phyloP scores from a whole-genome alignment of 148 eudicot genomes.

The Vaccinium myrtillus region DNA sequence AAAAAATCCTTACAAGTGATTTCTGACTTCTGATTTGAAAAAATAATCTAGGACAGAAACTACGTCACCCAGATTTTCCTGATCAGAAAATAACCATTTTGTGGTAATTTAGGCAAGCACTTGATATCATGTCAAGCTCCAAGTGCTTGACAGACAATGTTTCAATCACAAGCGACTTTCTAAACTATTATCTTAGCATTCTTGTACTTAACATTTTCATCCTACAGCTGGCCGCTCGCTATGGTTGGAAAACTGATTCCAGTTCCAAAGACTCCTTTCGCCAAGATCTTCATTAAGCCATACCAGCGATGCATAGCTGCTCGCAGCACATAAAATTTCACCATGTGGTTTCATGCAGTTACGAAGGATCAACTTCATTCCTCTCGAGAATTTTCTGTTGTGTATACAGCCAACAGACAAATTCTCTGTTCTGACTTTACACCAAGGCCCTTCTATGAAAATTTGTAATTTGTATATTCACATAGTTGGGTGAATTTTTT shows the following conservation, averaged over 20 bases:
- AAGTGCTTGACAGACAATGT: background rate
- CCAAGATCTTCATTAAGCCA: conserved; percentile 53
- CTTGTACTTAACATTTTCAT: background rate
- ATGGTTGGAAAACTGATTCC: conserved; percentile 70
- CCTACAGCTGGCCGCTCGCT: conserved; percentile 89
- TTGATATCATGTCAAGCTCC: background rate
- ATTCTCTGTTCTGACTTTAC: background rate
- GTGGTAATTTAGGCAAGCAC: background rate
- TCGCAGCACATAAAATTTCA: conserved; percentile 26
- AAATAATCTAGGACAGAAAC: background rate
- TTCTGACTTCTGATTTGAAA: background rate
- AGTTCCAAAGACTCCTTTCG: conserved; percentile 78
- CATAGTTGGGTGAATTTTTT: background rate
- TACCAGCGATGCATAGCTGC: conserved; percentile 48
- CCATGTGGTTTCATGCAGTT: background rate
- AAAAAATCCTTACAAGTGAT: too few species aligned
- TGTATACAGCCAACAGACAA: background rate
- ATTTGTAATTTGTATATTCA: background rate
- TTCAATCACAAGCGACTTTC: background rate
- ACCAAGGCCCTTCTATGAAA: background rate
- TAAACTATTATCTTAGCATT: background rate
- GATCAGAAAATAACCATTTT: too few species aligned
- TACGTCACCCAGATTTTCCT: background rate
- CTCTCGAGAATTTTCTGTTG: background rate
- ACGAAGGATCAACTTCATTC: background rate